Conservation (phyloP, 306 rosid genomes). For the Cercis canadensis region DNA sequence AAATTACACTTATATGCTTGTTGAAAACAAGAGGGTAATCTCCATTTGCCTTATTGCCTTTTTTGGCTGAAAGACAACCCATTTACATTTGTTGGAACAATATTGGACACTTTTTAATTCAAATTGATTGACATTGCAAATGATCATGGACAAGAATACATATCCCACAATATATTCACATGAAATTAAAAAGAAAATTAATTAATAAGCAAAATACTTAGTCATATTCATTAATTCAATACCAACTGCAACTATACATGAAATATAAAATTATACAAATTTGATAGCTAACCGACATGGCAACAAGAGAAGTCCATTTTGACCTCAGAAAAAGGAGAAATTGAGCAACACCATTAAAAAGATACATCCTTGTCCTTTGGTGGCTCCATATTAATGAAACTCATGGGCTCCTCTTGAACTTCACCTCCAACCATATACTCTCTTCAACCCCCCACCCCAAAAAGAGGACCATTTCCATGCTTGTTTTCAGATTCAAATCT, state of each 20-base stretch:
- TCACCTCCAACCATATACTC: conserved; percentile 42
- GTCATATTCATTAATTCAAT: conserved; percentile 28
- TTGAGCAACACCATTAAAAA: conserved; percentile 27
- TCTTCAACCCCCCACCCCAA: conserved; percentile 31
- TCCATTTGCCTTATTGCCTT: too few relatives aligned
- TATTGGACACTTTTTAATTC: conserved; percentile 7
- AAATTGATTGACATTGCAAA: conserved; percentile 3
- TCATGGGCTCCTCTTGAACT: conserved; percentile 78
- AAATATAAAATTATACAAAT: conserved; percentile 17
- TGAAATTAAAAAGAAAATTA: conserved; percentile 12
- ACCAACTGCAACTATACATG: conserved; percentile 34
- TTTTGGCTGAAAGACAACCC: not conserved
- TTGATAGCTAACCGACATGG: conserved; percentile 30
- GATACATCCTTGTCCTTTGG: conserved; percentile 39
- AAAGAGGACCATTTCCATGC: conserved; percentile 69
- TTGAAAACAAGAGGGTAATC: too few relatives aligned
- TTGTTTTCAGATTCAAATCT: conserved; percentile 64
- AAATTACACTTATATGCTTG: too few relatives aligned
- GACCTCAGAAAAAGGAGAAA: conserved; percentile 27
- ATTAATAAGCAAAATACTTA: not conserved
- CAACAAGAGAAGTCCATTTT: conserved; percentile 38
- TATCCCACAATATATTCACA: conserved; percentile 6
- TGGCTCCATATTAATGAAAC: conserved; percentile 62
- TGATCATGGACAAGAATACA: conserved; percentile 8
- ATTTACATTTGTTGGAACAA: conserved; percentile 33